Conservation (phyloP, 129 eudicot genomes). For the Pulicaria dysenterica region DNA sequence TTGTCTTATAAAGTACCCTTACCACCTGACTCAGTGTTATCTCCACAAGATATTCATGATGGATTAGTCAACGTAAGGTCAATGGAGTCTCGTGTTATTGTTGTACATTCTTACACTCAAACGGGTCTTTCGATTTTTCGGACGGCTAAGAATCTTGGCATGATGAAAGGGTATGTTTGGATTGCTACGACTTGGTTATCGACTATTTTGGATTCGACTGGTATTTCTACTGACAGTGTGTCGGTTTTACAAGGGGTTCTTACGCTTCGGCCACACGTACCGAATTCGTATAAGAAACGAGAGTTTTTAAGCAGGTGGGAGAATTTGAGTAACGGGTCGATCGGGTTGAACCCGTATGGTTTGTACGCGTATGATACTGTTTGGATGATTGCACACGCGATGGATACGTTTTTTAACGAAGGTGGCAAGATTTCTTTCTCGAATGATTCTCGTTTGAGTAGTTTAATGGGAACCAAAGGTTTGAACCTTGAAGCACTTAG, state of each 20-base stretch:
- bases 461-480: slow-evolving; percentile 34
- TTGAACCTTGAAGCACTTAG: slow-evolving; percentile 73
- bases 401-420: slow-evolving; percentile 44
- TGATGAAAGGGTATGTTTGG: slow-evolving; percentile 90
- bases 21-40: slow-evolving; percentile 47
- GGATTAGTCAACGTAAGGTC: slow-evolving; percentile 48
- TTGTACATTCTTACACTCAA: slow-evolving; percentile 50
- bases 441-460: slow-evolving; percentile 43
- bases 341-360: slow-evolving; percentile 69
- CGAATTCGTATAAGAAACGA: slow-evolving; percentile 49
- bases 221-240: slow-evolving; percentile 22
- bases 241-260: slow-evolving; percentile 58
- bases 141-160: slow-evolving; percentile 65
- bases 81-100: slow-evolving; percentile 81
- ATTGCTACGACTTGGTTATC: slow-evolving; percentile 84
- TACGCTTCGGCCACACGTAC: slow-evolving; percentile 69
- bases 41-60: slow-evolving; percentile 33
- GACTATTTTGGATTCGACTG: slow-evolving; percentile 52
- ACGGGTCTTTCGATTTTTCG: slow-evolving; percentile 53
- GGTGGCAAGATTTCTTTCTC: slow-evolving; percentile 81
- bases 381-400: slow-evolving; percentile 69
- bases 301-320: slow-evolving; percentile 59
- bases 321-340: slow-evolving; percentile 49
- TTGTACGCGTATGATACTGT: slow-evolving; percentile 91
- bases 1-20: slow-evolving; percentile 70